phyloP scores from a whole-genome alignment of 2,329 filamentous ascomycete genomes.

The Pseudovirgaria hyperparasitica region DNA sequence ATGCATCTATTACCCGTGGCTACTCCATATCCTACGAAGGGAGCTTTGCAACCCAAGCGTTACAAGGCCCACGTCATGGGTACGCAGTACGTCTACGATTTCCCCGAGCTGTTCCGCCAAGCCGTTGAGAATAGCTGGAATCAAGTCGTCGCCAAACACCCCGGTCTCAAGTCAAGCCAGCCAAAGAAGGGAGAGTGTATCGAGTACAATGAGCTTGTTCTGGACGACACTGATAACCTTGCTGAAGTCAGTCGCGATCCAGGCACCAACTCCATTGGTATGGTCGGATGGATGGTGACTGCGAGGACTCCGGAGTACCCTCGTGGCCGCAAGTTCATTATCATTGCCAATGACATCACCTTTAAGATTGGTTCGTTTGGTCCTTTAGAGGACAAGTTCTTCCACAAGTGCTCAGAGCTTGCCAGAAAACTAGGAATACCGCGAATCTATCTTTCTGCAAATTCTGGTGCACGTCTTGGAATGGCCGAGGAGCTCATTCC shows the following conservation, averaged over 20 bases:
- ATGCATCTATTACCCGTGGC: slow-evolving; percentile 89
- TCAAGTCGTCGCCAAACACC: slow-evolving; percentile 60
- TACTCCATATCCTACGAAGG: slow-evolving; percentile 93
- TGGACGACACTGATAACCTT: slow-evolving; percentile 86
- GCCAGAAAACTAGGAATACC: slow-evolving; percentile 90
- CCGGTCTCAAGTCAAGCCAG: slow-evolving; percentile 64
- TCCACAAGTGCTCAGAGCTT: slow-evolving; percentile 96
- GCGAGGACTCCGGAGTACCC: slow-evolving; percentile 95
- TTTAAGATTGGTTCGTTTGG: slow-evolving; percentile 98
- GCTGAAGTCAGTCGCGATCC: slow-evolving; percentile 90
- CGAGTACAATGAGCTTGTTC: slow-evolving; percentile 83
- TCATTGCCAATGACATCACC: slow-evolving; percentile 98
- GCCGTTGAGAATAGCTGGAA: slow-evolving; percentile 92
- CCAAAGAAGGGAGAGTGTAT: slow-evolving; percentile 83
- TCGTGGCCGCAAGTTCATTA: slow-evolving; percentile 78
- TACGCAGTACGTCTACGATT: slow-evolving; percentile 98
- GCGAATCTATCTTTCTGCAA: slow-evolving; percentile 94
- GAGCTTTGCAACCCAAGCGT: slow-evolving; percentile 94
- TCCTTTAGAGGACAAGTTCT: slow-evolving; percentile 93
- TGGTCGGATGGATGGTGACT: slow-evolving; percentile 96
- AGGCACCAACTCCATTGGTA: slow-evolving; percentile 89
- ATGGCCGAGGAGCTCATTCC: slow-evolving; percentile 95
- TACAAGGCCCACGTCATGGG: slow-evolving; percentile 99
- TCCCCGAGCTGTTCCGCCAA: slow-evolving; percentile 97
- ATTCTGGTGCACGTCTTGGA: slow-evolving; percentile 94